Evolutionary conservation across 345 rosid species (phyloP).

Genomic region (Euclidium syriacum): DNA sequence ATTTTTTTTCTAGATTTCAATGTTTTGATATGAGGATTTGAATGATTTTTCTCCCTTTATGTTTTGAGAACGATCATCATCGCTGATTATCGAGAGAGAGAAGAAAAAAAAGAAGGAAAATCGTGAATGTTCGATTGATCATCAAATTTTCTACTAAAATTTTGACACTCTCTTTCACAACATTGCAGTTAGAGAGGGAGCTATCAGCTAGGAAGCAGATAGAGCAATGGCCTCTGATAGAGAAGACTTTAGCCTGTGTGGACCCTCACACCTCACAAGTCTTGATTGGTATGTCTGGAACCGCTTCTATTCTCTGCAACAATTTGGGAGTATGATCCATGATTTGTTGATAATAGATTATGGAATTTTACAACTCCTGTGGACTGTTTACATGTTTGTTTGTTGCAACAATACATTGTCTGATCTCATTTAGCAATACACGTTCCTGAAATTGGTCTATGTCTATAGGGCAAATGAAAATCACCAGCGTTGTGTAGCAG

Average conservation of each 20-base stretch:
- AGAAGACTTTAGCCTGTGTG: slow-evolving; percentile 44
- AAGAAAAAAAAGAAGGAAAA: too few relatives aligned
- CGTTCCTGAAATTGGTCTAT: not conserved
- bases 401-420: not conserved
- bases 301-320: too few relatives aligned
- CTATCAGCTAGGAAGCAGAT: too few relatives aligned
- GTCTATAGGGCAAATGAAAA: slow-evolving; percentile 41
- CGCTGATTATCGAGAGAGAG: too few relatives aligned
- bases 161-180: too few relatives aligned
- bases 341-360: not conserved
- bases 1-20: too few relatives aligned
- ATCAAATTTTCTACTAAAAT: too few relatives aligned
- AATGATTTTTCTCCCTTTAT: too few relatives aligned
- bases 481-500: slow-evolving; percentile 58
- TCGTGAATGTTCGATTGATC: too few relatives aligned
- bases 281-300: slow-evolving; percentile 76
- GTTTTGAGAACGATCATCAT: too few relatives aligned
- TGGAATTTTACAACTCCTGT: not conserved
- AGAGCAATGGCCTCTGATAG: slow-evolving; percentile 27
- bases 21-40: too few relatives aligned
- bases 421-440: not conserved
- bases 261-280: slow-evolving; percentile 48
- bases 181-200: not conserved
- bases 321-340: not conserved
- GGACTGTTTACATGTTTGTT: not conserved